Evolutionary conservation across 2,329 filamentous ascomycete species (phyloP).

Genomic region (Penicillium sp.): DNA sequence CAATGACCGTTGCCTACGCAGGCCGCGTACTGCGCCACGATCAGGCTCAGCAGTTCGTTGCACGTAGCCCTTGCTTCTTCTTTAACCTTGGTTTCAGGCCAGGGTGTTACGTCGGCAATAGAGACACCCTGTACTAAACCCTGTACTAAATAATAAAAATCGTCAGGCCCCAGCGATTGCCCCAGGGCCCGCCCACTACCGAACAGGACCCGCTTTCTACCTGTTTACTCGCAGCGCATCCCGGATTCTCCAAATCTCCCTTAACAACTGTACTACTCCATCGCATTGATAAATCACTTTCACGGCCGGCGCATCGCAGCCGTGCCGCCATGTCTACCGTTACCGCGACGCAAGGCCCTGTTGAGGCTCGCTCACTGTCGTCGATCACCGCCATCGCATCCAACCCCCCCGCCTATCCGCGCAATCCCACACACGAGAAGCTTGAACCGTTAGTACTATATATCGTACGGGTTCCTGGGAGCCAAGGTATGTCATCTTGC

Average conservation of each 20-base stretch:
- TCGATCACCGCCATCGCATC: constrained; percentile 76
- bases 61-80: constrained; percentile 14
- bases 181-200: constrained; percentile 7
- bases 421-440: constrained; percentile 68
- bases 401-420: constrained; percentile 82
- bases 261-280: background rate
- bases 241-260: background rate
- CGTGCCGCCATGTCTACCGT: constrained; percentile 26
- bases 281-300: background rate
- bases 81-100: constrained; percentile 2
- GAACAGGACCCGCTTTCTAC: constrained; percentile 9
- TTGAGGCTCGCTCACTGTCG: constrained; percentile 83
- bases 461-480: constrained; percentile 89
- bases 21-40: constrained; percentile 24
- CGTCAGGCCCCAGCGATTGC: constrained; percentile 5
- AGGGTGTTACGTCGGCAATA: constrained; percentile 4
- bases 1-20: constrained; percentile 10
- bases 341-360: constrained; percentile 32
- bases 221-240: constrained; percentile 17
- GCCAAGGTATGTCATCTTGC: constrained; percentile 63
- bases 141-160: background rate
- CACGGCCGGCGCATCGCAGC: constrained; percentile 27
- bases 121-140: background rate
- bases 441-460: constrained; percentile 79
- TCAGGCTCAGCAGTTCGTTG: constrained; percentile 14